Base-by-base conservation (phyloP, 2,329 filamentous ascomycete species). In the Penicillium verrucosum region DNA sequence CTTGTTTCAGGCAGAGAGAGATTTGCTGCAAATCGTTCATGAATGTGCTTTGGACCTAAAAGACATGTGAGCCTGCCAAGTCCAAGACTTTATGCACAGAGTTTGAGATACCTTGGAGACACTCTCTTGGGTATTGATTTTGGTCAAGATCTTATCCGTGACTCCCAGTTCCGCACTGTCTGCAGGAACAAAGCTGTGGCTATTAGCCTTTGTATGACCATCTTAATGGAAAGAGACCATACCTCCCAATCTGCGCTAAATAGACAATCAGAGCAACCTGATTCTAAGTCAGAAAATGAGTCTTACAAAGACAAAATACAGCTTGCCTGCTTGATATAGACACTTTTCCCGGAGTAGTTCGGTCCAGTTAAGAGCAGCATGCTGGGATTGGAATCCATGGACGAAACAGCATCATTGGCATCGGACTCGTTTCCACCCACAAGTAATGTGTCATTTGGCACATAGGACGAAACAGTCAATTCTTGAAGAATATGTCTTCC, bases 271-370 rank as follows among this genome's bases (percentile, higher is more conserved):
- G 78, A 5, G 92, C 94, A 32, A 90, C 85, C 75, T 75, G 25
- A 16, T 25, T 11, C n/a, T n/a, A 12, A 4, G 21, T 67, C 21
- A 64, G 53, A 45, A 27, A 34, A 44, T 44, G 9, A 27, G 27
- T n/a, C 32, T n/a, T 10, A 16, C 10, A 54, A 12, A 40, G 25
- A 11, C 21, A 6, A 10, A 25, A 14, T 5, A 14, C 5, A 16
- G n/a, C 59, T 60, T 56, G 70, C 73, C 71, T 99, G 93, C 73
- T 96, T 99, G 69, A 97, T 81, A 73, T 96, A 97, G 0, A 97
- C 85, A 65, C 92, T 97, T 73, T 99, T 99, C 0, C 94, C 94
- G 0, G 94, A 97, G 71, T 94, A 95, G 65, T 99, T 99, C 5
- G 94, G 92, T 0, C 94, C 94, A 0, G 94, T 97, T 66, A 99